phyloP scores from a whole-genome alignment of 2,329 filamentous ascomycete genomes.

The Dothistroma pini region DNA sequence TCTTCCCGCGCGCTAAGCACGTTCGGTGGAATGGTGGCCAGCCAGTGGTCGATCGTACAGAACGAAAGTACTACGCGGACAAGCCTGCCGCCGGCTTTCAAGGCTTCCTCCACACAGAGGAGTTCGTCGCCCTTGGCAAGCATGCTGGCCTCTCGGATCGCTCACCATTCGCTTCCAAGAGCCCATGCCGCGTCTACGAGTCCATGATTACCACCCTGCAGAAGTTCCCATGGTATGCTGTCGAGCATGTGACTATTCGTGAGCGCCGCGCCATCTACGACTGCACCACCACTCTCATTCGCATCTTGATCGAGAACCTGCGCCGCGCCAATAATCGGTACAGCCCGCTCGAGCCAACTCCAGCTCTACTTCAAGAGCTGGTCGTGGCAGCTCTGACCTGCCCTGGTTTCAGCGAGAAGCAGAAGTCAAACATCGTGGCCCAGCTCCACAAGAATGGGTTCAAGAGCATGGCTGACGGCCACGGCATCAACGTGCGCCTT shows the following conservation, averaged over 20 bases:
- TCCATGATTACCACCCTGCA: constrained; percentile 49
- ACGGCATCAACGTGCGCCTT: constrained; percentile 25
- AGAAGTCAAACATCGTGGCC: constrained; percentile 28
- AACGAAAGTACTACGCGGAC: constrained; percentile 45
- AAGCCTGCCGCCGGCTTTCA: constrained; percentile 49
- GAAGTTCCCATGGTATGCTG: constrained; percentile 53
- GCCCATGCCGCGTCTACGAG: constrained; percentile 53
- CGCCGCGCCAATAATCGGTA: constrained; percentile 15
- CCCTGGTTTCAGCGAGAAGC: constrained; percentile 33
- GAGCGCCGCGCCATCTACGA: constrained; percentile 48
- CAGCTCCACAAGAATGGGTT: constrained; percentile 20
- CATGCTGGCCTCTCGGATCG: constrained; percentile 49
- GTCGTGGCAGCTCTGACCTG: constrained; percentile 31
- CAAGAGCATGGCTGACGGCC: constrained; percentile 17
- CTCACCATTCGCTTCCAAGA: constrained; percentile 48
- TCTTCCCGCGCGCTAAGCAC: constrained; percentile 53
- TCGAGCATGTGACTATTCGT: constrained; percentile 43
- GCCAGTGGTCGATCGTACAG: constrained; percentile 33
- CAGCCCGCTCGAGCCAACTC: constrained; percentile 20
- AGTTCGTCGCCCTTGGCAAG: constrained; percentile 45
- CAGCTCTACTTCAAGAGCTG: constrained; percentile 33
- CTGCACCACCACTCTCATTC: constrained; percentile 24
- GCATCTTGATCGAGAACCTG: constrained; percentile 25
- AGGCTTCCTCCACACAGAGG: constrained; percentile 51
- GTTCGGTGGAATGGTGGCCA: constrained; percentile 43